phyloP scores from a whole-genome alignment of 2,329 filamentous ascomycete genomes.

The Sporothrix brunneoviolacea region DNA sequence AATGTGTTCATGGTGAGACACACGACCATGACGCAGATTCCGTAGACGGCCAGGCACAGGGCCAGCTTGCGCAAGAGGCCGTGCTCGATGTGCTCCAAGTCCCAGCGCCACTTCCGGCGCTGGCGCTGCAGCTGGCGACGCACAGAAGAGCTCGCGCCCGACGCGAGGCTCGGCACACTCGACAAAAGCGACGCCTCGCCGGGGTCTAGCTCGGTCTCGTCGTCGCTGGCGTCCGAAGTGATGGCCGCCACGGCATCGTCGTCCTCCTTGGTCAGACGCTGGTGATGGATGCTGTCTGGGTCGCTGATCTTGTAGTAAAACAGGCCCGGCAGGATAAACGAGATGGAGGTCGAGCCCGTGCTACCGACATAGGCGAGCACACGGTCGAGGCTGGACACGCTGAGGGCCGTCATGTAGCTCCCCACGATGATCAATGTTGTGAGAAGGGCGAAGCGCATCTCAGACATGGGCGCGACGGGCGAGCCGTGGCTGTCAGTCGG shows the following conservation, averaged over 20 bases:
- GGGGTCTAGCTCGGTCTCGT: constrained; percentile 36
- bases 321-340: constrained; percentile 89
- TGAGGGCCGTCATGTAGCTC: constrained; percentile 84
- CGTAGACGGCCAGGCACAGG: constrained; percentile 73
- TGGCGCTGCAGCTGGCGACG: constrained; percentile 27
- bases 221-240: constrained; percentile 31
- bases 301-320: constrained; percentile 99
- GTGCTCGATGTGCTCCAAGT: constrained; percentile 58
- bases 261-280: constrained; percentile 81
- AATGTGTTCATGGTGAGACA: constrained; percentile 83
- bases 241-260: constrained; percentile 62
- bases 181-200: constrained; percentile 32
- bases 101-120: constrained; percentile 45
- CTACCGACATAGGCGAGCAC: constrained; percentile 93
- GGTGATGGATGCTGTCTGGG: constrained; percentile 79
- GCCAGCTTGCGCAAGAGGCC: constrained; percentile 63
- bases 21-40: constrained; percentile 78
- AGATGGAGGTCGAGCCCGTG: constrained; percentile 91
- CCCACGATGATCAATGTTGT: constrained; percentile 79
- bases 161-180: constrained; percentile 40
- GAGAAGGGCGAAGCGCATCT: constrained; percentile 80
- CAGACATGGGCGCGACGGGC: constrained; percentile 62
- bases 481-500: constrained; percentile 44
- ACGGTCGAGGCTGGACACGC: constrained; percentile 79
- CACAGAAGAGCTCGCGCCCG: constrained; percentile 21